Conservation (phyloP, 164 flowering plant genomes). For the Kingdonia uniflora region DNA sequence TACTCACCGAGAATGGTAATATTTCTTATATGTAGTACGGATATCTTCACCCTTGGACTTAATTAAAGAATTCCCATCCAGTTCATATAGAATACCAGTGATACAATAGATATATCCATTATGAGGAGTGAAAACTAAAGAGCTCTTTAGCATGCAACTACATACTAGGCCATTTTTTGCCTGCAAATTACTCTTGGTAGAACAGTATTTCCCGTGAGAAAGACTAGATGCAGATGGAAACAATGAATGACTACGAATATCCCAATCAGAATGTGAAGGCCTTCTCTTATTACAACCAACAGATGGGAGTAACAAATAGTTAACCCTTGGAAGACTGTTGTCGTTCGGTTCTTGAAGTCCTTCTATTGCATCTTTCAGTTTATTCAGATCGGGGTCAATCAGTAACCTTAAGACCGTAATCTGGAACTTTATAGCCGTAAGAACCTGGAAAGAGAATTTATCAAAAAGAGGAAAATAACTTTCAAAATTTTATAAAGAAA, state of each 20-base stretch:
- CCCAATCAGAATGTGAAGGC: conserved; percentile 38
- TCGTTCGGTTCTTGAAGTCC: background rate
- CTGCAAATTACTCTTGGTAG: conserved; percentile 18
- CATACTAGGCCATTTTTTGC: conserved; percentile 39
- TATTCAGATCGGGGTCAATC: conserved; percentile 25
- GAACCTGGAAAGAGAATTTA: conserved; percentile 32
- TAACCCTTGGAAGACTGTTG: conserved; percentile 16
- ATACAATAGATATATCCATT: conserved; percentile 47
- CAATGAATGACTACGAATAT: conserved; percentile 25
- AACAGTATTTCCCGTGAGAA: conserved; percentile 12
- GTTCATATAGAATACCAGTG: conserved; percentile 25
- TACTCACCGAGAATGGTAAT: conserved; percentile 41
- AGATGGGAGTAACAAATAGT: conserved; percentile 64
- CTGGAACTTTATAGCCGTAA: conserved; percentile 52
- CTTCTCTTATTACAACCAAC: background rate
- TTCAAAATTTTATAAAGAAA: too few relatives aligned
- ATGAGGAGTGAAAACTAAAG: conserved; percentile 74
- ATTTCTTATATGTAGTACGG: conserved; percentile 33
- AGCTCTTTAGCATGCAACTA: conserved; percentile 39
- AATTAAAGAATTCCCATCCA: conserved; percentile 48
- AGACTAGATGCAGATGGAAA: conserved; percentile 10
- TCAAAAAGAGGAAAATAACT: background rate
- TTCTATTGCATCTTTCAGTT: conserved; percentile 22
- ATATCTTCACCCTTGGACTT: conserved; percentile 13
- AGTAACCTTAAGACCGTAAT: conserved; percentile 40